A percentile compares a stretch with the other conserved stretches of the same genome.
Evolutionary conservation across 2,329 filamentous ascomycete genomes (phyloP).

Genomic region (Madurella fahalii): DNA sequence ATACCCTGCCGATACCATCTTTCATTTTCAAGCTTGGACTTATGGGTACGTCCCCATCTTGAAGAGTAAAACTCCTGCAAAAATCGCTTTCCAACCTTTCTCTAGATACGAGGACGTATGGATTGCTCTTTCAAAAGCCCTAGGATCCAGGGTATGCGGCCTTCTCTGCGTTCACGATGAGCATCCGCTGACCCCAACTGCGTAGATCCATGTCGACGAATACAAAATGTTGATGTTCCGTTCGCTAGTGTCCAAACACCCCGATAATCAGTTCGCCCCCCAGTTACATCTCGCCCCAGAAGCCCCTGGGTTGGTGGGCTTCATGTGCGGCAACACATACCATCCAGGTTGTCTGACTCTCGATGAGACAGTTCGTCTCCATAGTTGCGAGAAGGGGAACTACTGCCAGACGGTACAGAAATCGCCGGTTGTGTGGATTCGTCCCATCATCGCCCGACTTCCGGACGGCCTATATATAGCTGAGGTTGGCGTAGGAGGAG

Average conservation of each 20-base stretch:
- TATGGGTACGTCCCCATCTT: conserved; percentile 51
- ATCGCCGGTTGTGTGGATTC: conserved; percentile 65
- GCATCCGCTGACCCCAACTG: background rate
- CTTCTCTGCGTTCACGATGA: background rate
- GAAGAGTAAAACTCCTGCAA: background rate
- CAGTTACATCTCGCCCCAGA: conserved; percentile 50
- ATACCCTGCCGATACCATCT: conserved; percentile 71
- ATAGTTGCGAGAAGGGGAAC: conserved; percentile 78
- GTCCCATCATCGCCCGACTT: conserved; percentile 68
- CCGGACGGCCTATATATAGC: conserved; percentile 58
- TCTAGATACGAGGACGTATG: conserved; percentile 80
- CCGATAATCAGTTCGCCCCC: conserved; percentile 37
- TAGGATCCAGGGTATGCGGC: conserved; percentile 56
- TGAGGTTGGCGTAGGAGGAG: conserved; percentile 76
- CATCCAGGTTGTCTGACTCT: conserved; percentile 69
- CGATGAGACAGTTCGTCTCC: conserved; percentile 60
- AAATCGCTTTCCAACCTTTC: background rate
- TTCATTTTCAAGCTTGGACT: conserved; percentile 86
- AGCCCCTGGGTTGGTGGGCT: conserved; percentile 67
- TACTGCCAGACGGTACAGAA: conserved; percentile 49
- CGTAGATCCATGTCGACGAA: conserved; percentile 71
- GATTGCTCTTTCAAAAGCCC: conserved; percentile 69
- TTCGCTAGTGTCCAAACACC: conserved; percentile 49
- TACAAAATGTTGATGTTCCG: conserved; percentile 74
- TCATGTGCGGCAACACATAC: conserved; percentile 66